A percentile compares a stretch with the other conserved stretches of the same genome.
Evolutionary conservation across 78 protist genomes (phyloP).

Genomic region (Dictyostelium intermedium): DNA sequence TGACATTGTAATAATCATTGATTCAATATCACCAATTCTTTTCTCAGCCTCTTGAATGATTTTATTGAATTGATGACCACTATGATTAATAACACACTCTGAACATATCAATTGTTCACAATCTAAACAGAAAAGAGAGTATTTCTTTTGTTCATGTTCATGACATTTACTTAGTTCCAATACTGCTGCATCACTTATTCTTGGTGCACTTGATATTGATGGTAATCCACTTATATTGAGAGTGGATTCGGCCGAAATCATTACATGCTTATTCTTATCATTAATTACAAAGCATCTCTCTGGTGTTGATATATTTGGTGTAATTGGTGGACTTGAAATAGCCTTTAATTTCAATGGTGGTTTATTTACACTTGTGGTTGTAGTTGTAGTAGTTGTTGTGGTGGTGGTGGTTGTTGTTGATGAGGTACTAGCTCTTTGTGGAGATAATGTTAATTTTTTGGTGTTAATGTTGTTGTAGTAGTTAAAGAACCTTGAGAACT

Average conservation of each 20-base stretch:
- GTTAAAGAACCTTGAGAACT: not conserved
- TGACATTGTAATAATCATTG: not conserved
- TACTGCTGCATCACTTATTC: not conserved
- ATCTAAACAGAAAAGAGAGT: slow-evolving; percentile 9
- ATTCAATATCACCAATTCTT: slow-evolving; percentile 37
- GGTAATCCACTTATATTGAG: not conserved
- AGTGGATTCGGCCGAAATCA: not conserved
- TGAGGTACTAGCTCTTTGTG: not conserved
- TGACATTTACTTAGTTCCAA: not conserved
- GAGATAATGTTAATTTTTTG: not conserved
- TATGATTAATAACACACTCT: slow-evolving; percentile 40
- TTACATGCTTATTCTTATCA: not conserved
- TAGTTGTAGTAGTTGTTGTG: not conserved
- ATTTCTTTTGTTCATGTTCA: not conserved
- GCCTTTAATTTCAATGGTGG: slow-evolving; percentile 16
- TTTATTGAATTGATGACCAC: slow-evolving; percentile 18
- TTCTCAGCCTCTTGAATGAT: slow-evolving; percentile 19
- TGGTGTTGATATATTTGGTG: not conserved
- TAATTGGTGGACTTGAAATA: not conserved
- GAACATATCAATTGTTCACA: slow-evolving; percentile 29
- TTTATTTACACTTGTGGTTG: not conserved
- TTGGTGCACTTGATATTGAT: not conserved
- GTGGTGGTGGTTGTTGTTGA: not conserved
- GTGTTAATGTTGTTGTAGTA: not conserved
- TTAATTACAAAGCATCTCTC: not conserved